These are phyloP conservation scores for Salix udensis DNA, from an alignment of 345 rosid species.

Conservation along the genomic window DNA sequence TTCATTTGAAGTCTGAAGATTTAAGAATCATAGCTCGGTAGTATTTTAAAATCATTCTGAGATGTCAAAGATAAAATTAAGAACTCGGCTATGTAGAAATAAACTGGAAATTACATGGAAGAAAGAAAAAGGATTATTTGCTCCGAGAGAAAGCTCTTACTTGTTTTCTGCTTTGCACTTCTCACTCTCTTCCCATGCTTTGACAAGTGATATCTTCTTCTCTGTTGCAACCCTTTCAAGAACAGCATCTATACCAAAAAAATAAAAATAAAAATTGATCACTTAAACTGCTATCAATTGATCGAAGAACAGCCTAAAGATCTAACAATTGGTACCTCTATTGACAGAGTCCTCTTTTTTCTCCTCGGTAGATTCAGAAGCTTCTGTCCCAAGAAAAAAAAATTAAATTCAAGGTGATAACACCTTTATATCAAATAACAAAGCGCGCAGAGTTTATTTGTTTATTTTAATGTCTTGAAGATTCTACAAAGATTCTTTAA, in stretches of 20 bases:
- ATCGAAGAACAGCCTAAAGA: neutral
- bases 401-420: too few relatives aligned
- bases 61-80: neutral
- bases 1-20: neutral
- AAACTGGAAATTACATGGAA: neutral
- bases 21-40: neutral
- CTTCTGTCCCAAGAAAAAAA: constrained; percentile 33
- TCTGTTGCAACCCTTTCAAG: constrained; percentile 75
- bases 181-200: constrained; percentile 97
- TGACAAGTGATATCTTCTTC: constrained; percentile 69
- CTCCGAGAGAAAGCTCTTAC: constrained; percentile 21
- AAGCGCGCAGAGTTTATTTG: neutral
- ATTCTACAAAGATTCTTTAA: neutral
- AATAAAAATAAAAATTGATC: neutral
- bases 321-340: constrained; percentile 40
- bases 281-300: neutral
- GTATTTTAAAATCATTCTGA: neutral
- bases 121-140: neutral
- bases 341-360: constrained; percentile 39
- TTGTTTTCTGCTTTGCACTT: constrained; percentile 88
- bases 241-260: constrained; percentile 48
- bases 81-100: neutral
- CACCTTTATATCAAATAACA: neutral
- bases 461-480: neutral
- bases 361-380: constrained; percentile 34